Percentiles rank a stretch among this genome's conserved stretches.
phyloP scores from a whole-genome alignment of 2,329 filamentous ascomycete genomes.

The Sporothrix schenckii region DNA sequence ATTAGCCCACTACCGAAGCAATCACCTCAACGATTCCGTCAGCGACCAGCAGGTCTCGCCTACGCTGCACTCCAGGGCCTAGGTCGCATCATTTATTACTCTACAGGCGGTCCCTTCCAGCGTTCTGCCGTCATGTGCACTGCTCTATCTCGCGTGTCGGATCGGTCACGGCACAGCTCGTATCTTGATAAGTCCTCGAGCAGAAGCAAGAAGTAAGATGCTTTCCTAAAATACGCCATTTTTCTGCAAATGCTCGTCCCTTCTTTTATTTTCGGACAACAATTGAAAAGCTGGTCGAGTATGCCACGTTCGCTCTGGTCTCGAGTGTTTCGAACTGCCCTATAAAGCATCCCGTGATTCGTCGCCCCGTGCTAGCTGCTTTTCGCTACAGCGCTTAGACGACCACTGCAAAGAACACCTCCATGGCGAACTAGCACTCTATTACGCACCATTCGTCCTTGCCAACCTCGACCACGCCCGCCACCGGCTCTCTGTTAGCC shows the following conservation, averaged over 20 bases:
- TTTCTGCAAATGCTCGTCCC: not conserved
- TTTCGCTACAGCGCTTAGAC: not conserved
- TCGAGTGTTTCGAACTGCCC: slow-evolving; percentile 4
- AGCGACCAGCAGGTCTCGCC: not conserved
- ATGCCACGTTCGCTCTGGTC: not conserved
- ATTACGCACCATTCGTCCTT: slow-evolving; percentile 18
- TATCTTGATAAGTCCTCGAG: not conserved
- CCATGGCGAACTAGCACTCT: not conserved
- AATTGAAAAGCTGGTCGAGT: not conserved
- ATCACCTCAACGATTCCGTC: slow-evolving; percentile 28
- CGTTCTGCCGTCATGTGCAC: not conserved
- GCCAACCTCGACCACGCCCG: slow-evolving; percentile 15
- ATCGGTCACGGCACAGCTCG: not conserved
- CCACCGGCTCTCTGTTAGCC: not conserved
- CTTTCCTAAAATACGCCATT: not conserved
- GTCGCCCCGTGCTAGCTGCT: slow-evolving; percentile 13
- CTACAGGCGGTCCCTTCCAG: slow-evolving; percentile 18
- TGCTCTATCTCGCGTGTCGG: slow-evolving; percentile 11
- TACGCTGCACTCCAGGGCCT: not conserved
- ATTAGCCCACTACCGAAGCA: not conserved
- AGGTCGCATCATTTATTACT: not conserved
- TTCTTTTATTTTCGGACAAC: not conserved
- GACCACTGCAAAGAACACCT: not conserved
- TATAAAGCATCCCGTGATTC: slow-evolving; percentile 10
- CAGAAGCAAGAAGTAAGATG: not conserved